A percentile compares a stretch with the other conserved stretches of the same genome.
These are phyloP conservation scores for Aspergillus melleus DNA, from an alignment of 2,329 filamentous ascomycete genomes.

Conservation along the genomic window DNA sequence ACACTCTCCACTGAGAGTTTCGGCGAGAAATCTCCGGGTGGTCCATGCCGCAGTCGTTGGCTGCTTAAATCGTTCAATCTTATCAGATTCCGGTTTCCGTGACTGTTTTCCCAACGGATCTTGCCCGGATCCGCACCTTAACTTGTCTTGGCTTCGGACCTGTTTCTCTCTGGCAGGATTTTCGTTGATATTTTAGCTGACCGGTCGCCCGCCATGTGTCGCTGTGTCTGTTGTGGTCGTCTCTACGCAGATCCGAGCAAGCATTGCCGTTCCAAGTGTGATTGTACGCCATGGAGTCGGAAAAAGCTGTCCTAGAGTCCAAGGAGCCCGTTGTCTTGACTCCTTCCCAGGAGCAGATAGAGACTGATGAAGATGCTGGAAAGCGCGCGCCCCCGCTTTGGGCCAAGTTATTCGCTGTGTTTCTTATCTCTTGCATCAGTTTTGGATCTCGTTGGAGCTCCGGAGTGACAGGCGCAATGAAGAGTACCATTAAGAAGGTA, in stretches of 20 bases:
- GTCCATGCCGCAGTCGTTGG: no score
- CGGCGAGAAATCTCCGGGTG: background rate
- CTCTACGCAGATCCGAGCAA: background rate
- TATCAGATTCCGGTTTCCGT: background rate
- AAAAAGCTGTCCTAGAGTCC: background rate
- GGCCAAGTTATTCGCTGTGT: constrained; percentile 46
- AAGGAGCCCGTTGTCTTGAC: background rate
- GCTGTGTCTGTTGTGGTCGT: background rate
- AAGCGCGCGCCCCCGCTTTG: constrained; percentile 28
- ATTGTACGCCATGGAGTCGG: background rate
- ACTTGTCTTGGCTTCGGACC: background rate
- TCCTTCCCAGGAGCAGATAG: background rate
- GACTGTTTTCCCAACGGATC: background rate
- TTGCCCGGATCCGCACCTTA: background rate
- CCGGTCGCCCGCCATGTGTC: background rate
- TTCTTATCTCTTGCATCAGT: constrained; percentile 50
- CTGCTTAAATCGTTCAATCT: background rate
- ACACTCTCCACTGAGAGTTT: no score
- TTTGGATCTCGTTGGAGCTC: constrained; percentile 62
- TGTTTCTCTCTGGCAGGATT: background rate
- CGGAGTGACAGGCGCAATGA: constrained; percentile 62
- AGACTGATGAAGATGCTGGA: constrained; percentile 9
- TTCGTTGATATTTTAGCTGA: background rate
- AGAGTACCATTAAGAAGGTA: constrained; percentile 60
- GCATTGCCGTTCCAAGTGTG: background rate